Percentiles rank a stretch among this genome's conserved stretches.
Evolutionary conservation across 1,139 yeast genomes (phyloP).

Genomic region (Yamadazyma sp.): DNA sequence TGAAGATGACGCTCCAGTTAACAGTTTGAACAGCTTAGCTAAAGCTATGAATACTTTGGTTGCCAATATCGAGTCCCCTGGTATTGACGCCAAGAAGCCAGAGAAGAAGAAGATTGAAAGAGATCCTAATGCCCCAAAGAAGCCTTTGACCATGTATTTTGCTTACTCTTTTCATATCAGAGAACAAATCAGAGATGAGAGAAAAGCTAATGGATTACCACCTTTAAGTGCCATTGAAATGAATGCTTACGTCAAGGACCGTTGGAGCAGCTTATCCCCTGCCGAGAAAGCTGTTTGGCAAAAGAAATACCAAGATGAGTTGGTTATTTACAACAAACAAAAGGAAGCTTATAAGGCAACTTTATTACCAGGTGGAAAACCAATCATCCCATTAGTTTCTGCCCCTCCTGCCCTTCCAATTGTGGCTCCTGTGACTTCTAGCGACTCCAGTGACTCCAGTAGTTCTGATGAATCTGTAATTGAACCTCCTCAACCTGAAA

Average conservation of each 20-base stretch:
- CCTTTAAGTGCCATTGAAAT: slow-evolving; percentile 72
- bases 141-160: slow-evolving; percentile 77
- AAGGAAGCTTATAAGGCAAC: slow-evolving; percentile 57
- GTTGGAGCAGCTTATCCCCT: slow-evolving; percentile 71
- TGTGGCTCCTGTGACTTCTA: slow-evolving; percentile 1
- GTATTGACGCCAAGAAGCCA: slow-evolving; percentile 10
- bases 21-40: slow-evolving; percentile 36
- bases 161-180: slow-evolving; percentile 70
- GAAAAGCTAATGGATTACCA: slow-evolving; percentile 57
- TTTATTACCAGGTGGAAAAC: slow-evolving; percentile 9
- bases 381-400: slow-evolving; percentile 12
- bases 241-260: slow-evolving; percentile 72
- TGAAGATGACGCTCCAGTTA: slow-evolving; percentile 22
- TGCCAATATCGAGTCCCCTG: slow-evolving; percentile 15
- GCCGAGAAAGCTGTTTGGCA: slow-evolving; percentile 77
- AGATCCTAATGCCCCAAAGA: slow-evolving; percentile 64
- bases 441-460: slow-evolving; percentile 6
- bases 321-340: slow-evolving; percentile 60
- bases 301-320: slow-evolving; percentile 65
- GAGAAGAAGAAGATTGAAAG: slow-evolving; percentile 45
- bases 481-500: slow-evolving; percentile 20
- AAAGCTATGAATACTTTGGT: slow-evolving; percentile 20
- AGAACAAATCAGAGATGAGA: slow-evolving; percentile 62
- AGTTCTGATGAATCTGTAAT: slow-evolving; percentile 11
- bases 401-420: slow-evolving; percentile 2